Evolutionary conservation across 805 yeast species (phyloP), one percentile per base, ranked within the genome.

Genomic region (Candida arabinofermentans): DNA sequence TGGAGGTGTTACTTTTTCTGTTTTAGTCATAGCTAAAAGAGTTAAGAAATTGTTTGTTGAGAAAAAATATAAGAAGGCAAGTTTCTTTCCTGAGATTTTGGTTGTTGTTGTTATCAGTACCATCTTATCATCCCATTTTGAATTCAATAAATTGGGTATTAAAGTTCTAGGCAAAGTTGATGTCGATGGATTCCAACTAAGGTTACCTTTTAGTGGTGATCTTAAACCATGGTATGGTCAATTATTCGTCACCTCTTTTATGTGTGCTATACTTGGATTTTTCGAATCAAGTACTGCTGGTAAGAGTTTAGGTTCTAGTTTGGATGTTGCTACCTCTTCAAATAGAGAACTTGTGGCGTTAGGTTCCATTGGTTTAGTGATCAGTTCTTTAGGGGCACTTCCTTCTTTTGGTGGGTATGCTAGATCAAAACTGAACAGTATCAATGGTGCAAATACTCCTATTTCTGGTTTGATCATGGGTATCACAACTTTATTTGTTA

Each of bases 331-430:
- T 0, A 76, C 89, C 9, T 86, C 96, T 0, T 78, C 95, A 14
- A 90, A 93, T 61, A 75, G 97, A 46, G 99, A 91, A 59, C 66
- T 91, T 32, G 90, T 93, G 4, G 97, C 97, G 0, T 67, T 91
- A 24, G 98, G 99, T 1, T 64, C 75, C 12, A 78, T 84, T 41
- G 91, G 90, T 51, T 45, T 88, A 2, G 64, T 74, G 0, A 81
- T 81, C 0, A 74, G 87, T 3, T 42, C 59, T 8, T 59, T 79
- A 41, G 84, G 86, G 33, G 84, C 89, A 0, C 66, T 91, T 13
- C 97, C 99, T 0, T 79, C 95, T 0, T 90, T 90, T 70, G 99
- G 98, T 8, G 98, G 98, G 0, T 91, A 90, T 57, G 98, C 96
- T 2, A 74, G 98, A 54, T 84, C 96, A 14, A 89, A 86, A 55